Evolutionary conservation across 2,329 filamentous ascomycete species (phyloP).

Genomic region (Microcera coccophila): DNA sequence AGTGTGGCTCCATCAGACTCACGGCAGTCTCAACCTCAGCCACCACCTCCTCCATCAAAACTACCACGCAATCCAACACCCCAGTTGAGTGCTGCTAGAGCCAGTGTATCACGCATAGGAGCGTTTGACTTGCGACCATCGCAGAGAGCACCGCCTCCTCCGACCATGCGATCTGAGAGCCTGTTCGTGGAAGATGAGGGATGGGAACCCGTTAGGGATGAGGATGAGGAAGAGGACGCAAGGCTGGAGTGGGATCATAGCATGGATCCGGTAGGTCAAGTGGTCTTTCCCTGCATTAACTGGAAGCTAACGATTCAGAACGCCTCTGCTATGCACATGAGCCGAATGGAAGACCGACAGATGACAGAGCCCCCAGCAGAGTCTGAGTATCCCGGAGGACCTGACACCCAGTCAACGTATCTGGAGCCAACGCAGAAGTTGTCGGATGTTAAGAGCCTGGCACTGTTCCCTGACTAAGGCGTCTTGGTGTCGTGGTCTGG

Average conservation of each 20-base stretch:
- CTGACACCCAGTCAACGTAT: conserved; percentile 29
- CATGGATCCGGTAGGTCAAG: conserved; percentile 53
- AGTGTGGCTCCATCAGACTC: conserved; percentile 37
- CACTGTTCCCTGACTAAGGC: conserved; percentile 40
- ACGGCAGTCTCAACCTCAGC: conserved; percentile 19
- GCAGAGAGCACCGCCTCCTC: conserved; percentile 48
- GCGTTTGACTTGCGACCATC: conserved; percentile 49
- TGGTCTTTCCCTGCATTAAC: conserved; percentile 3
- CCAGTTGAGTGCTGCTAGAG: conserved; percentile 32
- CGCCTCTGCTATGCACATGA: conserved; percentile 42
- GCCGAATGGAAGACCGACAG: conserved; percentile 33
- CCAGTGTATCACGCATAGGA: conserved; percentile 34
- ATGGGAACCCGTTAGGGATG: conserved; percentile 66
- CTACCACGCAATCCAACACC: conserved; percentile 32
- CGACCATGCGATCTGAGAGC: conserved; percentile 60
- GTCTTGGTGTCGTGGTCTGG: neutral
- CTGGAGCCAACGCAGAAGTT: conserved; percentile 71
- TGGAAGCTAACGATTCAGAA: conserved; percentile 38
- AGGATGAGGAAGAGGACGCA: conserved; percentile 61
- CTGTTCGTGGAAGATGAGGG: conserved; percentile 73
- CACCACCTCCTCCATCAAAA: conserved; percentile 22
- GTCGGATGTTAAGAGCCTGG: conserved; percentile 57
- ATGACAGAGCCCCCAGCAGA: conserved; percentile 16
- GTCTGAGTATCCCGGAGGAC: conserved; percentile 18
- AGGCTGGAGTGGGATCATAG: conserved; percentile 72